Conservation (phyloP, 164 flowering plant species). For the Aristolochia contorta region DNA sequence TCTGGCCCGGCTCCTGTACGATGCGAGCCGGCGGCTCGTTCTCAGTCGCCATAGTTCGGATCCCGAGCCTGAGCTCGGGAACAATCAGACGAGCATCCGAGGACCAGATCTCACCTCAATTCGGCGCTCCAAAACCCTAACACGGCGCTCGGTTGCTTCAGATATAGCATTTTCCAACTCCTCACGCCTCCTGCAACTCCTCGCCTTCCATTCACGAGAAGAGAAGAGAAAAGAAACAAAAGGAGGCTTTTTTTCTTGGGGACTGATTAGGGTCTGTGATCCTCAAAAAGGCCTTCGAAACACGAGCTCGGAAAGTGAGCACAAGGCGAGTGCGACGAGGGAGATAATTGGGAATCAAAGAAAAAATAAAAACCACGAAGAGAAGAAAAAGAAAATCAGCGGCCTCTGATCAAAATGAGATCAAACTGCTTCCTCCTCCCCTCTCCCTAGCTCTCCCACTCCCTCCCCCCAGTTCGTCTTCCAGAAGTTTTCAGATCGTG, state of each 20-base stretch:
- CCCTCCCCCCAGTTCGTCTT: neutral
- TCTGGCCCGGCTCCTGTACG: constrained; percentile 12
- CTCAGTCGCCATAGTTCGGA: constrained; percentile 40
- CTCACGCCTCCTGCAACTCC: constrained; percentile 7
- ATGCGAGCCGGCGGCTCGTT: constrained; percentile 20
- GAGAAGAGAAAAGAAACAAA: neutral
- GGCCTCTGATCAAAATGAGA: too few relatives aligned
- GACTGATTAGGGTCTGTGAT: constrained; percentile 2
- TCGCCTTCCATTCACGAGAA: constrained; percentile 15
- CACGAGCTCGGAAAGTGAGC: constrained; percentile 1
- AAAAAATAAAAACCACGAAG: neutral
- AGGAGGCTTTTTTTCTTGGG: neutral
- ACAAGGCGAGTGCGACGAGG: neutral
- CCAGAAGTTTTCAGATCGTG: neutral
- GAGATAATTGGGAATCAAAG: neutral
- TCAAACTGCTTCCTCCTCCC: neutral
- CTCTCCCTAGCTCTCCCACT: neutral
- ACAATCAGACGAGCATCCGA: constrained; percentile 23
- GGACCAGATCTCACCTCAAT: constrained; percentile 8
- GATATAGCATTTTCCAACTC: constrained; percentile 29
- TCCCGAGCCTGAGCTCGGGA: constrained; percentile 49
- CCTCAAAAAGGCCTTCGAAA: neutral
- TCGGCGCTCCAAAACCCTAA: constrained; percentile 10
- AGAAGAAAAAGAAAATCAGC: neutral
- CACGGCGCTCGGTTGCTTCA: constrained; percentile 41